These are phyloP conservation scores for Pyricularia grisea DNA, from an alignment of 2,329 filamentous ascomycete species.

Conservation along the genomic window DNA sequence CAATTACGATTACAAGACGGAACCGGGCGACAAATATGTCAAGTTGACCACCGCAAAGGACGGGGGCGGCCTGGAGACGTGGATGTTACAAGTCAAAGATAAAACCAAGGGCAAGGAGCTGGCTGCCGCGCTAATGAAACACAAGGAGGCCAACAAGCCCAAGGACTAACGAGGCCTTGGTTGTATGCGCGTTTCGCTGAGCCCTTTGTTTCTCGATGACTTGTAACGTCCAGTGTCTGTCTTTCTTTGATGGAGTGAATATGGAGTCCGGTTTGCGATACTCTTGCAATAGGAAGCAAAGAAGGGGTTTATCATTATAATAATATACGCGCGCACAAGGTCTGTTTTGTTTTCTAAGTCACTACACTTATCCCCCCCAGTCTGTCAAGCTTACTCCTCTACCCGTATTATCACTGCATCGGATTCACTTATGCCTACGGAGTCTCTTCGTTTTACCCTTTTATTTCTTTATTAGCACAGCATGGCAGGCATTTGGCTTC, in stretches of 20 bases:
- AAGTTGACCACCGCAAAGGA: conserved; percentile 49
- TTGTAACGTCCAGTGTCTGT: neutral
- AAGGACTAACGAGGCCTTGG: conserved; percentile 13
- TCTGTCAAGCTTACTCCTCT: neutral
- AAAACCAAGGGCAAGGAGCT: conserved; percentile 46
- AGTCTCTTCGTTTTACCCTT: neutral
- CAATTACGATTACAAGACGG: conserved; percentile 51
- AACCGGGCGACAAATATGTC: conserved; percentile 46
- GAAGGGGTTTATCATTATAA: conserved; percentile 1
- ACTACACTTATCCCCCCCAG: neutral
- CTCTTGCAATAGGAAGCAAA: neutral
- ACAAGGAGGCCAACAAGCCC: conserved; percentile 49
- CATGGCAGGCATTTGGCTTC: conserved; percentile 1
- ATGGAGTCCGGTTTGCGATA: neutral
- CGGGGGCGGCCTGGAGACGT: conserved; percentile 54
- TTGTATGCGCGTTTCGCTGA: neutral
- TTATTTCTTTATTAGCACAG: conserved; percentile 1
- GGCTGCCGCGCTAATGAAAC: conserved; percentile 37
- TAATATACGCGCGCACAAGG: neutral
- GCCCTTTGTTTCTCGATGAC: neutral
- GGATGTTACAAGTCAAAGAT: conserved; percentile 64
- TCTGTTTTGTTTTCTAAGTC: neutral
- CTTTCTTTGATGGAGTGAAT: neutral
- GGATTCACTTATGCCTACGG: neutral
- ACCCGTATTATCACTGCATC: neutral